Evolutionary conservation across 495 filamentous ascomycete species (phyloP).

Genomic region (Aspergillus funiculosus): DNA sequence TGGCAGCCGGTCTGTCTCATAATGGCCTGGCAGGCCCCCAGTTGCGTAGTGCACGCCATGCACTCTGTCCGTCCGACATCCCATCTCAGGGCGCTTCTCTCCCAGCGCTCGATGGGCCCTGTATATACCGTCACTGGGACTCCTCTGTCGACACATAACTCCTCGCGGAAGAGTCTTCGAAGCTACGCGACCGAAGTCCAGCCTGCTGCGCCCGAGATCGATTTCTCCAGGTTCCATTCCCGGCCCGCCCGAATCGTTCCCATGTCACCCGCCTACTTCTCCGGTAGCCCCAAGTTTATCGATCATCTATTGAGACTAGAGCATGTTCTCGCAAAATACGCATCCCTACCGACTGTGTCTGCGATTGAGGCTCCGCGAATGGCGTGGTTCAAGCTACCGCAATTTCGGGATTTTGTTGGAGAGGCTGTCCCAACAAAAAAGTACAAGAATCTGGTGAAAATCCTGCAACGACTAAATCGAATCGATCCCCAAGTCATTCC

Average conservation of each 20-base stretch:
- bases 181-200: constrained; percentile 28
- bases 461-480: constrained; percentile 74
- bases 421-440: constrained; percentile 74
- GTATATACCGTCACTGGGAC: constrained; percentile 10
- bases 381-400: constrained; percentile 74
- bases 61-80: constrained; percentile 30
- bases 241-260: constrained; percentile 67
- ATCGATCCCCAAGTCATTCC: constrained; percentile 81
- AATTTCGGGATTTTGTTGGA: constrained; percentile 68
- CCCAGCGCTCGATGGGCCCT: constrained; percentile 17
- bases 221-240: constrained; percentile 29
- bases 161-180: constrained; percentile 20
- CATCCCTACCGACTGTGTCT: constrained; percentile 61
- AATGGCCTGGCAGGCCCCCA: constrained; percentile 38
- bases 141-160: constrained; percentile 10
- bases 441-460: constrained; percentile 65
- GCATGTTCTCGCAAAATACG: constrained; percentile 61
- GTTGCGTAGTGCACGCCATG: constrained; percentile 37
- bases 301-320: constrained; percentile 74
- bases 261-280: constrained; percentile 88
- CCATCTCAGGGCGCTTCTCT: constrained; percentile 12
- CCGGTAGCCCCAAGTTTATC: constrained; percentile 74
- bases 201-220: constrained; percentile 42
- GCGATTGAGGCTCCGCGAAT: constrained; percentile 62
- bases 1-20: constrained; percentile 12